Percentiles rank a stretch among this genome's conserved stretches.
Evolutionary conservation across 2,329 filamentous ascomycete genomes (phyloP).

Genomic region (Tricladium varicosporioides): DNA sequence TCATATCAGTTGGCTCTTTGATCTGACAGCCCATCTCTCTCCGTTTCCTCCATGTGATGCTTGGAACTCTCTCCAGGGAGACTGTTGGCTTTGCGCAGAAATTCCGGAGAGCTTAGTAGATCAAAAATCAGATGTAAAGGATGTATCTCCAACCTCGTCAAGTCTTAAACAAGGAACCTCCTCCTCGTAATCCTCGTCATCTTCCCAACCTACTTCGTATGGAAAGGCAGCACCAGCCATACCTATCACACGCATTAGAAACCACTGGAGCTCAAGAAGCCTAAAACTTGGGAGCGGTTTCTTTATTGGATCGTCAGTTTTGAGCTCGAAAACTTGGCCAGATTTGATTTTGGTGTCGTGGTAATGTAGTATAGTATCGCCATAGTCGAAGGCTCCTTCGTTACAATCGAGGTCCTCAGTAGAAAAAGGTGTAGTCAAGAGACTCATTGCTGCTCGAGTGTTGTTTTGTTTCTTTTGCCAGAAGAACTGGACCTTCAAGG

Average conservation of each 20-base stretch:
- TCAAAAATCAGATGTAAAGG: background rate
- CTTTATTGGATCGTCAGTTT: conserved; percentile 13
- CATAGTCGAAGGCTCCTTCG: conserved; percentile 2
- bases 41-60: background rate
- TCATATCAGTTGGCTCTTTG: no score
- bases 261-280: conserved; percentile 16
- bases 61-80: background rate
- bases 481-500: conserved; percentile 17
- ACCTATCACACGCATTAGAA: conserved; percentile 8
- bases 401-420: conserved; percentile 11
- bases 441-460: conserved; percentile 9
- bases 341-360: conserved; percentile 22
- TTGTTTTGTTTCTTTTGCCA: conserved; percentile 13
- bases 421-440: conserved; percentile 12
- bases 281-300: conserved; percentile 13
- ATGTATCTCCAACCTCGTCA: background rate
- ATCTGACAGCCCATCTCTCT: no score
- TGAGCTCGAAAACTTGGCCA: conserved; percentile 12
- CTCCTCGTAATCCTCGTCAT: background rate
- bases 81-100: background rate
- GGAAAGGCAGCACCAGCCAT: conserved; percentile 5
- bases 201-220: background rate
- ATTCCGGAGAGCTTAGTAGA: background rate
- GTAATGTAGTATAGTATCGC: conserved; percentile 33
- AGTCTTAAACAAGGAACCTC: background rate